Conservation (phyloP, 768 basidiomycete species). For the Kwoniella sp. region DNA sequence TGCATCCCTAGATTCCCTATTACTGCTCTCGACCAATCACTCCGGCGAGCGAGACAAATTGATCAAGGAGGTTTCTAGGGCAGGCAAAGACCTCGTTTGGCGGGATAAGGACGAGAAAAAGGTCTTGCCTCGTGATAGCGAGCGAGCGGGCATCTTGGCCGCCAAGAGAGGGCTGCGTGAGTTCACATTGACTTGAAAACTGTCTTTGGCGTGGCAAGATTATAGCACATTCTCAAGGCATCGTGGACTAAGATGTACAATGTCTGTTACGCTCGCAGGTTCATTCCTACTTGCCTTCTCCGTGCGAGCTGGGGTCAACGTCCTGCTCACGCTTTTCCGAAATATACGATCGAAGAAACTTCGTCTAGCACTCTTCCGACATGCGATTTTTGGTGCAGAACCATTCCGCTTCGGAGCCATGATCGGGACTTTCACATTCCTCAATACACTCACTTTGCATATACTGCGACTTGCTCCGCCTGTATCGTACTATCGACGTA, state of each 20-base stretch:
- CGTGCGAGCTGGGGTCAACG: slow-evolving; percentile 78
- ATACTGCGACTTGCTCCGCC: slow-evolving; percentile 53
- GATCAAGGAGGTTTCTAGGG: slow-evolving; percentile 38
- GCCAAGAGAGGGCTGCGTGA: slow-evolving; percentile 47
- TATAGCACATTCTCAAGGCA: not conserved
- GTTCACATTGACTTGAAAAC: slow-evolving; percentile 3
- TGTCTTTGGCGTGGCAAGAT: too few species aligned
- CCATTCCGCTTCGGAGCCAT: slow-evolving; percentile 82
- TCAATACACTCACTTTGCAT: slow-evolving; percentile 54
- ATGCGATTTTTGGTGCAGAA: slow-evolving; percentile 81
- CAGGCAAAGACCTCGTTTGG: slow-evolving; percentile 52
- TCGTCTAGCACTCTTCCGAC: slow-evolving; percentile 69
- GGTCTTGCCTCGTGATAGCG: slow-evolving; percentile 50
- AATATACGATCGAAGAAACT: slow-evolving; percentile 66
- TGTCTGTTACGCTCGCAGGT: slow-evolving; percentile 60
- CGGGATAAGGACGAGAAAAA: slow-evolving; percentile 44
- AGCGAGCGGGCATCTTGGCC: slow-evolving; percentile 52
- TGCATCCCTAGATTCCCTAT: slow-evolving; percentile 49
- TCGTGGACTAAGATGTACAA: slow-evolving; percentile 1
- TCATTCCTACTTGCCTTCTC: slow-evolving; percentile 78
- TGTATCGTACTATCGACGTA: slow-evolving; percentile 43
- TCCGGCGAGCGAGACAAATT: slow-evolving; percentile 36
- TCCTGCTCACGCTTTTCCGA: slow-evolving; percentile 75
- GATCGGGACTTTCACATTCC: slow-evolving; percentile 63
- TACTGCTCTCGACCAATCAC: slow-evolving; percentile 37